Evolutionary conservation across 495 filamentous ascomycete species (phyloP), one percentile per base, ranked within the genome.

Genomic region (Darksidea phi): DNA sequence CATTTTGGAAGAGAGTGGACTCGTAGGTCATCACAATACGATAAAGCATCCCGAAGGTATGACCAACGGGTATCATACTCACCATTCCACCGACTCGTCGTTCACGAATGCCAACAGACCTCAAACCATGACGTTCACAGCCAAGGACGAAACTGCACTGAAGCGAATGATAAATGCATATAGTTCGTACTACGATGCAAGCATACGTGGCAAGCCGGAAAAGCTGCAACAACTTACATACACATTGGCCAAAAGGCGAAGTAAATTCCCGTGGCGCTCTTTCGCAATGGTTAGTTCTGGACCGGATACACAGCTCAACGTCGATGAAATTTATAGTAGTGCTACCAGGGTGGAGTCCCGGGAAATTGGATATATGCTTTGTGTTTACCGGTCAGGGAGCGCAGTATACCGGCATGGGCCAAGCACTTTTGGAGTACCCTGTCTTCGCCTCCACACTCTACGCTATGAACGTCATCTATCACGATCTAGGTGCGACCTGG

Each of bases 391-490:
- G 54, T 5, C 54, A 58, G 21, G 54, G 54, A 7, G 54, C 54
- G 26, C 54, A 58, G 23, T 58, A 25, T 7, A 8, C 18, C 2
- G 10, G 26, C 6, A 58, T 58, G 54, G 45, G 54, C 11, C 18
- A 4, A 4, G 25, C 48, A 10, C 43, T 58, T 17, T 7, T 36
- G 36, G 11, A 0, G 28, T 81, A 64, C 53, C 54, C 73, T 1
- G 43, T 71, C 8, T 82, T 77, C 64, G 46, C 61, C 12, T 28
- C 69, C 2, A 69, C 68, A 0, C 76, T 51, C 6, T 11, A 11
- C 7, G 5, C 25, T 4, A 18, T 21, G 4, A 25, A 42, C 12
- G 18, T 3, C 8, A 28, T 41, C 23, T 28, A 53, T 4, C 24
- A 15, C 4, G 11, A 23, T 8, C 28, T 60, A 12, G 53, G 53